These are phyloP conservation scores for Casuarina glauca DNA, from an alignment of 306 rosid species.

Conservation along the genomic window DNA sequence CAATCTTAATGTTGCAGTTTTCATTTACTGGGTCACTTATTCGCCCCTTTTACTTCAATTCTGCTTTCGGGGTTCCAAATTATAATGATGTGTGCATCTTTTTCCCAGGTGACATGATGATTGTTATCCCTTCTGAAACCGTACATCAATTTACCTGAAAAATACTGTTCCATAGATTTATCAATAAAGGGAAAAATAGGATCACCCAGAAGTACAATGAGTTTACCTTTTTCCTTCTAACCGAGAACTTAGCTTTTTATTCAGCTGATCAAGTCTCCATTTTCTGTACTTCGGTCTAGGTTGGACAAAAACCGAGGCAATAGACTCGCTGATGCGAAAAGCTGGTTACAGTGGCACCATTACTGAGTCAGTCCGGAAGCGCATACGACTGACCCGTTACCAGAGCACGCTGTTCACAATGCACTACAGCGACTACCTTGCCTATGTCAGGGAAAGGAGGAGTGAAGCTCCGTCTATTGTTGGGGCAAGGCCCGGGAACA, in stretches of 20 bases:
- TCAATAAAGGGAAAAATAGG: not conserved
- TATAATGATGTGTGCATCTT: not conserved
- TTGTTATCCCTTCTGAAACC: not conserved
- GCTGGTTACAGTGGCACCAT: constrained; percentile 77
- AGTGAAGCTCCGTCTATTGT: constrained; percentile 56
- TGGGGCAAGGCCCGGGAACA: constrained; percentile 53
- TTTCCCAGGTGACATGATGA: not conserved
- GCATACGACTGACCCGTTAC: constrained; percentile 71
- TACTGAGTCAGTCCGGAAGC: constrained; percentile 60
- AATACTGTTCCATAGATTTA: not conserved
- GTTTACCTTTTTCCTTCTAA: not conserved
- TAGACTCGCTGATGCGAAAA: constrained; percentile 87
- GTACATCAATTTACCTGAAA: not conserved
- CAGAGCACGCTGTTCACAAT: constrained; percentile 83
- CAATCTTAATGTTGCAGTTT: not conserved
- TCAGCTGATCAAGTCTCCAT: not conserved
- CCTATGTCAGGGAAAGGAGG: constrained; percentile 61
- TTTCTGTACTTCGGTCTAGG: constrained; percentile 48
- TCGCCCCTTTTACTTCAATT: not conserved
- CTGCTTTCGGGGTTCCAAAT: not conserved
- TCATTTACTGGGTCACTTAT: not conserved
- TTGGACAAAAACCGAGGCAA: constrained; percentile 84
- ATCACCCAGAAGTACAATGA: not conserved
- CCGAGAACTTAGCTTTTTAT: not conserved
- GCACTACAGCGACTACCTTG: constrained; percentile 71